phyloP scores from a whole-genome alignment of 768 basidiomycete species.

The Tulasnella sp. region DNA sequence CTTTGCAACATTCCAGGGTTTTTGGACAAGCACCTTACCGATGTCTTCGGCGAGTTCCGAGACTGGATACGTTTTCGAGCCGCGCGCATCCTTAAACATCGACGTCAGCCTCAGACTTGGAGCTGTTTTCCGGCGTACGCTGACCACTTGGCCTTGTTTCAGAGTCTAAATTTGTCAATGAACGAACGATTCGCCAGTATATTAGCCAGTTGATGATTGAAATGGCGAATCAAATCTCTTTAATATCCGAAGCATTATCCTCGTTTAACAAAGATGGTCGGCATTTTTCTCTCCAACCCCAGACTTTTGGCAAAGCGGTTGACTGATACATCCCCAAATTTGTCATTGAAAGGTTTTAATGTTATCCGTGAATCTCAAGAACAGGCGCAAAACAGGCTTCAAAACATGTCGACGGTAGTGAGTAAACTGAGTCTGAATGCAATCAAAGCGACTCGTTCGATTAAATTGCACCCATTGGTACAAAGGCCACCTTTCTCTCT shows the following conservation, averaged over 20 bases:
- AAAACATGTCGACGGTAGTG: conserved; percentile 26
- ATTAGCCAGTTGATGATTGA: not conserved
- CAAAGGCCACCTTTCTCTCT: not conserved
- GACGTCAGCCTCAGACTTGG: conserved; percentile 27
- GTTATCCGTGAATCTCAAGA: conserved; percentile 48
- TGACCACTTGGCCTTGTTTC: not conserved
- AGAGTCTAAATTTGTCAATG: not conserved
- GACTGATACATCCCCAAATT: not conserved
- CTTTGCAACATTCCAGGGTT: conserved; percentile 74
- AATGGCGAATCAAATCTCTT: conserved; percentile 68
- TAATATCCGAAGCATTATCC: conserved; percentile 57
- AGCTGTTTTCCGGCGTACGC: conserved; percentile 41
- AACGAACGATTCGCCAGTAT: not conserved
- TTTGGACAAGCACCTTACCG: conserved; percentile 62
- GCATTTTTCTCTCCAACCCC: no score
- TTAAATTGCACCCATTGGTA: not conserved
- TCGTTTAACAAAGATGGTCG: conserved; percentile 78
- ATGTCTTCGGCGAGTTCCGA: conserved; percentile 61
- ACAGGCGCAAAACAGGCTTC: conserved; percentile 4
- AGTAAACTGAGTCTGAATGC: not conserved
- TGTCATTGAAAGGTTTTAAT: conserved; percentile 52
- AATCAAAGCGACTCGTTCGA: not conserved
- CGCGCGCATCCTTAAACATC: conserved; percentile 59
- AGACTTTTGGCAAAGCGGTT: not conserved
- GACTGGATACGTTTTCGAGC: conserved; percentile 75